A percentile compares a stretch with the other conserved stretches of the same genome.
Conservation (phyloP, 2,329 filamentous ascomycete species). For the Colletotrichum sp. region DNA sequence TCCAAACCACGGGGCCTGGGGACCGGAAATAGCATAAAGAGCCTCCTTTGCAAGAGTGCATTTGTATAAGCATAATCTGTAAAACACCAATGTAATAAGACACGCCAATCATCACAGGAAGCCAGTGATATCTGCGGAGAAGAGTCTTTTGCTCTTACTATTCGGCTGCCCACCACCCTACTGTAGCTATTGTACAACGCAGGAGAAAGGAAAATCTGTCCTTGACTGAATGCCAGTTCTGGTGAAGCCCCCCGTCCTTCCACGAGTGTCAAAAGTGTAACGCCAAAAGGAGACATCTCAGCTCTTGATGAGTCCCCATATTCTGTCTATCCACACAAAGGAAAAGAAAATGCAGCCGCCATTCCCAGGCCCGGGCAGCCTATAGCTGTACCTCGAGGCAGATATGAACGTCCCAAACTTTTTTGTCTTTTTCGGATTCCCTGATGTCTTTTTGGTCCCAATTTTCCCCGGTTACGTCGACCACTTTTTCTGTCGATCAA, state of each 20-base stretch:
- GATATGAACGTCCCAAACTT: constrained; percentile 3
- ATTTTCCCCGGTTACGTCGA: neutral
- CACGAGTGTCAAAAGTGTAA: neutral
- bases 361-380: neutral
- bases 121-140: neutral
- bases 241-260: neutral
- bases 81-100: neutral
- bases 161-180: neutral
- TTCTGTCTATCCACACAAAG: constrained; percentile 30
- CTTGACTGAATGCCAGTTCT: neutral
- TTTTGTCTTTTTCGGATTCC: neutral
- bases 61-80: neutral
- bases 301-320: constrained; percentile 57
- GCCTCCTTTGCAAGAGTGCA: neutral
- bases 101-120: neutral
- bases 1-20: neutral
- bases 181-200: constrained; percentile 3
- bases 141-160: neutral
- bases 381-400: constrained; percentile 15
- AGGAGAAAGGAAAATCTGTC: neutral
- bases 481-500: neutral
- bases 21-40: neutral
- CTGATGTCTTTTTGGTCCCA: neutral
- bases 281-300: constrained; percentile 53
- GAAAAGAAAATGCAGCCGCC: constrained; percentile 1